A percentile compares a stretch with the other conserved stretches of the same genome.
Evolutionary conservation across 2,329 filamentous ascomycete species (phyloP).

Genomic region (Aotearoamyces nothofagi): DNA sequence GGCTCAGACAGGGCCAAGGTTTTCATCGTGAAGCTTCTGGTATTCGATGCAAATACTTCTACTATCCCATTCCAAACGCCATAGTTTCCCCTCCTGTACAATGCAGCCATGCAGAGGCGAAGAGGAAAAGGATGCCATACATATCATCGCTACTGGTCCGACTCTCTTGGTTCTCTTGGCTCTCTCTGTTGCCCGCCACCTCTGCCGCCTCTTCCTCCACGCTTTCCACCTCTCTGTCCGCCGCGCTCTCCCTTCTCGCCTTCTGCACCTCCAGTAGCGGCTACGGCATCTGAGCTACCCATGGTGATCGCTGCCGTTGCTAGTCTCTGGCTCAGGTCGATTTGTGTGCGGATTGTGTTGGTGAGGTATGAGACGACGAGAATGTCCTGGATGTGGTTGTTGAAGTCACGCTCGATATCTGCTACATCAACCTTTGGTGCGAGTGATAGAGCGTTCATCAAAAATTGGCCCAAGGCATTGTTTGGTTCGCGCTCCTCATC

Average conservation of each 20-base stretch:
- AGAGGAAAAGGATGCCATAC: slow-evolving; percentile 3
- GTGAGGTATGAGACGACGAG: slow-evolving; percentile 95
- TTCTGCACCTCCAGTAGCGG: slow-evolving; percentile 25
- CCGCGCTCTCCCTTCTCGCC: slow-evolving; percentile 30
- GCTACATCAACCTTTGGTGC: slow-evolving; percentile 86
- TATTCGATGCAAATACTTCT: slow-evolving; percentile 14
- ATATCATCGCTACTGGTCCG: slow-evolving; percentile 10
- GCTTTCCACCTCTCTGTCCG: slow-evolving; percentile 28
- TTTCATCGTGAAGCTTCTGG: too few relatives aligned
- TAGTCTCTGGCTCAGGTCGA: slow-evolving; percentile 90
- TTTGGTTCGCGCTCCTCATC: slow-evolving; percentile 87
- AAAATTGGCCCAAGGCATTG: slow-evolving; percentile 82
- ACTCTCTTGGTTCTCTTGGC: slow-evolving; percentile 34
- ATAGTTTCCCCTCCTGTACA: slow-evolving; percentile 20
- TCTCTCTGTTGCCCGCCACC: slow-evolving; percentile 30
- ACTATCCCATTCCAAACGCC: slow-evolving; percentile 34
- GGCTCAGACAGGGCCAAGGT: too few relatives aligned
- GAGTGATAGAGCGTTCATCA: slow-evolving; percentile 84
- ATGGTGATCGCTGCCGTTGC: slow-evolving; percentile 60
- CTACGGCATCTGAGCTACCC: slow-evolving; percentile 28
- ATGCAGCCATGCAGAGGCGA: slow-evolving; percentile 17
- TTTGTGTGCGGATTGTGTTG: slow-evolving; percentile 97
- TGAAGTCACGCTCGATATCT: slow-evolving; percentile 95
- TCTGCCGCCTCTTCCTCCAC: slow-evolving; percentile 27
- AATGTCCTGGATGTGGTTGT: slow-evolving; percentile 99